Evolutionary conservation across 208 protist genomes (phyloP), one percentile per base, ranked within the genome.

Genomic region (Leishmania arabica): DNA sequence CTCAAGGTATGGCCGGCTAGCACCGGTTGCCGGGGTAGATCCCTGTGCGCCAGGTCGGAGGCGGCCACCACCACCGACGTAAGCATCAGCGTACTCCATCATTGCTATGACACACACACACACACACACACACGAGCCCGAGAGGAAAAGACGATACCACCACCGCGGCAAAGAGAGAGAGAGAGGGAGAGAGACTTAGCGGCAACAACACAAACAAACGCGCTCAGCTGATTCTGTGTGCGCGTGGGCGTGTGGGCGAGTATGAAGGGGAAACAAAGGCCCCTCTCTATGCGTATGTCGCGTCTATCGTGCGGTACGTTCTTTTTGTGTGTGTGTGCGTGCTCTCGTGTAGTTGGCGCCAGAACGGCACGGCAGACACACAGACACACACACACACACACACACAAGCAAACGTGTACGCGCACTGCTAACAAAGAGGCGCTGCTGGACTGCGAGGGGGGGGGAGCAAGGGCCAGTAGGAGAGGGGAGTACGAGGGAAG

Each of bases 31-130:
- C 54, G 71, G 54, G 62, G 47, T 45, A 45, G 78, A 27, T 56
- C 68, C 69, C 60, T 80, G 73, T 3, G 34, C 34, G 54, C 73
- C 54, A n/a, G 31, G 54, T 37, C 54, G 73, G 37, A 77, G 34
- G 53, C 73, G 75, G 17, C 58, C 54, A 15, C 75, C 64, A 24
- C 49, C 75, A 56, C 75, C 62, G 51, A 62, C 62, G 47, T 71
- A 54, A 17, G 65, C 24, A 24, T 79, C 75, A 31, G 24, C 42
- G 60, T 79, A 79, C 15, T 79, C 75, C 75, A 58, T 47, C 62
- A 58, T 47, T 1, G 47, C 3, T 60, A 47, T 37, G 19, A 27
- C 37, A n/a, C 65, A 70, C 65, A 47, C 65, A 40, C 24, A 31
- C 62, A 34, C 64, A 31, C 62, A 34, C 64, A 47, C 9, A 47